Evolutionary conservation across 1,284 basidiomycete species (phyloP).

Genomic region (Moniliella sp.): DNA sequence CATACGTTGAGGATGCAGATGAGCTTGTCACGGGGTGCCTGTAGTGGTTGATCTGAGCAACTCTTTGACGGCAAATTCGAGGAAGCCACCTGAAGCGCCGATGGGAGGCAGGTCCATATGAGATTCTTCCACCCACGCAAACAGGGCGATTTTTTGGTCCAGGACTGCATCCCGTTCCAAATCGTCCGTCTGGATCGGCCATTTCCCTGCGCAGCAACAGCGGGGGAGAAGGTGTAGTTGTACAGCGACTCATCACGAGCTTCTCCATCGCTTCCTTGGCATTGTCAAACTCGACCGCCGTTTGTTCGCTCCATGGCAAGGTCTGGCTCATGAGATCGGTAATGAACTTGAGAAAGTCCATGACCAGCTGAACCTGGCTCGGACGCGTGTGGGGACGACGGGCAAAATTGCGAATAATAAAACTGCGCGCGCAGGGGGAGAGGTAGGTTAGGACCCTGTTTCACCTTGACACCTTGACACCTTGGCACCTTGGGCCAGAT

Average conservation of each 20-base stretch:
- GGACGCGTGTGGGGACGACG: constrained; percentile 27
- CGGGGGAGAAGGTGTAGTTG: constrained; percentile 28
- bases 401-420: constrained; percentile 30
- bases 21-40: constrained; percentile 86
- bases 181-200: constrained; percentile 53
- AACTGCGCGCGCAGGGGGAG: too few species aligned
- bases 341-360: constrained; percentile 33
- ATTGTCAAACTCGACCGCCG: constrained; percentile 73
- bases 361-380: constrained; percentile 31
- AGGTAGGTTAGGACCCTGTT: too few species aligned
- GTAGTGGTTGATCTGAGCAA: constrained; percentile 86
- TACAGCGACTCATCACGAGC: constrained; percentile 95
- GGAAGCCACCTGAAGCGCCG: constrained; percentile 47
- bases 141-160: constrained; percentile 65
- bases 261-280: constrained; percentile 98
- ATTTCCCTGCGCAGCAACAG: constrained; percentile 23
- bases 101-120: constrained; percentile 49
- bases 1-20: constrained; percentile 94
- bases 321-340: constrained; percentile 22
- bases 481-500: too few species aligned
- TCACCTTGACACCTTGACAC: too few species aligned
- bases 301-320: constrained; percentile 24
- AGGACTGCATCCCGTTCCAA: constrained; percentile 78
- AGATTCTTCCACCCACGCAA: constrained; percentile 66
- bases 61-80: constrained; percentile 56